Conservation (phyloP, 2,329 filamentous ascomycete genomes). For the Sporothrix brunneoviolacea region DNA sequence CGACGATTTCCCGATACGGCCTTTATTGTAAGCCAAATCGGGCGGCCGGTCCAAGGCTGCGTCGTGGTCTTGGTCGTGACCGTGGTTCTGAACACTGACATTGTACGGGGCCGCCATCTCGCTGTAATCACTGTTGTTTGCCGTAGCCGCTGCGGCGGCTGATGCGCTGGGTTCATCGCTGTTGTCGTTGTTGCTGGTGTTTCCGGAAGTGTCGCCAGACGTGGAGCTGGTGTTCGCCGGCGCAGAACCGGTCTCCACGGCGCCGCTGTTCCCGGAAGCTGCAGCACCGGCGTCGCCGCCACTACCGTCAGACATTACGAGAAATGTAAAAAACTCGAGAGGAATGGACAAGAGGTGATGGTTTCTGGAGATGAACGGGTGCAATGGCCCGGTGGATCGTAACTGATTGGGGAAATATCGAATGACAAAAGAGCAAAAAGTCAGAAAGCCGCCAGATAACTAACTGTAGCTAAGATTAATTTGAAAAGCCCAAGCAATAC, state of each 20-base stretch:
- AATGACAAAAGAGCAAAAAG: background rate
- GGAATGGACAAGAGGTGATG: too few species aligned
- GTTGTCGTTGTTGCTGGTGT: background rate
- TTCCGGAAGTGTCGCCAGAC: background rate
- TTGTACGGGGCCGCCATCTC: slow-evolving; percentile 10
- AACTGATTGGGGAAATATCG: too few species aligned
- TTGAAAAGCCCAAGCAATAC: too few species aligned
- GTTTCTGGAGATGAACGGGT: too few species aligned
- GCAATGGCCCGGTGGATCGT: too few species aligned
- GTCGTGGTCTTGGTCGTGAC: slow-evolving; percentile 4
- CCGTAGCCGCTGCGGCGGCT: background rate
- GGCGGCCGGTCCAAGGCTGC: slow-evolving; percentile 7
- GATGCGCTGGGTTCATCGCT: background rate
- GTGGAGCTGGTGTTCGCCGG: background rate
- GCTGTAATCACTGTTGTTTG: slow-evolving; percentile 3
- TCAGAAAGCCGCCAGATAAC: background rate
- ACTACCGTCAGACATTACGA: slow-evolving; percentile 14
- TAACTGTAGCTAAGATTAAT: too few species aligned
- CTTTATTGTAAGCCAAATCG: slow-evolving; percentile 12
- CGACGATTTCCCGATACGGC: slow-evolving; percentile 18
- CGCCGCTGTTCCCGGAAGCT: background rate
- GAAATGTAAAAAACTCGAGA: background rate
- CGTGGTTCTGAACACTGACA: background rate
- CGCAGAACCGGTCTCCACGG: background rate
- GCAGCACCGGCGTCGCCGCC: background rate